Evolutionary conservation across 177 flowering plant genomes (phyloP).

Genomic region (Vitis hybrid): DNA sequence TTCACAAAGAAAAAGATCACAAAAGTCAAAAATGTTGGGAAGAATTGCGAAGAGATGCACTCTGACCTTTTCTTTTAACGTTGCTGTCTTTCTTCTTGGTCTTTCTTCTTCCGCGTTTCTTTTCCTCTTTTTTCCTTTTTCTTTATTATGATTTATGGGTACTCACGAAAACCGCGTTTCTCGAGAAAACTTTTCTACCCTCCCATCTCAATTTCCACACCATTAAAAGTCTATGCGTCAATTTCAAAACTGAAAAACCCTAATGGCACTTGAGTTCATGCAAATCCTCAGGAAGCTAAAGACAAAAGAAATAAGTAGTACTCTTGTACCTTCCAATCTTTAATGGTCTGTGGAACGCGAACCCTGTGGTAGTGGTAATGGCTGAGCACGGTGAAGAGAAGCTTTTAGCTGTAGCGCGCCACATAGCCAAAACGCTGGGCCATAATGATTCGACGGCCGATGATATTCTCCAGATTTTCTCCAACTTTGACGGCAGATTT

Average conservation of each 20-base stretch:
- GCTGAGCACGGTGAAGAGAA: slow-evolving; percentile 88
- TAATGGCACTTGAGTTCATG: too few species aligned
- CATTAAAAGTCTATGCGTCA: neutral
- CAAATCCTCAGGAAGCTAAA: too few species aligned
- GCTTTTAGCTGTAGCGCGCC: slow-evolving; percentile 80
- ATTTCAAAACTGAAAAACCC: neutral
- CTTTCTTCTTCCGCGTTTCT: slow-evolving; percentile 2
- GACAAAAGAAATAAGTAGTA: too few species aligned
- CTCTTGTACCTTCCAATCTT: neutral
- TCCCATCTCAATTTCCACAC: neutral
- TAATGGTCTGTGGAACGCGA: neutral
- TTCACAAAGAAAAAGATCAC: too few species aligned
- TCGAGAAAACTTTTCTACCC: slow-evolving; percentile 1
- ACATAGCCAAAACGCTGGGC: slow-evolving; percentile 90
- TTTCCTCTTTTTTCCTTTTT: neutral
- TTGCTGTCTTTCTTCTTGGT: slow-evolving; percentile 9
- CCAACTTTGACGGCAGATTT: slow-evolving; percentile 78
- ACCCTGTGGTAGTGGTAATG: slow-evolving; percentile 23
- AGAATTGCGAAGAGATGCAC: too few species aligned
- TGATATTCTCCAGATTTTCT: slow-evolving; percentile 84
- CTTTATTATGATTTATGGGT: neutral
- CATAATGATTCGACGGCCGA: slow-evolving; percentile 76
- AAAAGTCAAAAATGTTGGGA: too few species aligned
- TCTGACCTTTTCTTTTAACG: neutral
- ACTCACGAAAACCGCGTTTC: slow-evolving; percentile 26